Evolutionary conservation across 176 grass and related monocot species (phyloP), one percentile per base, ranked within the genome.

Genomic region (Avena insularis): DNA sequence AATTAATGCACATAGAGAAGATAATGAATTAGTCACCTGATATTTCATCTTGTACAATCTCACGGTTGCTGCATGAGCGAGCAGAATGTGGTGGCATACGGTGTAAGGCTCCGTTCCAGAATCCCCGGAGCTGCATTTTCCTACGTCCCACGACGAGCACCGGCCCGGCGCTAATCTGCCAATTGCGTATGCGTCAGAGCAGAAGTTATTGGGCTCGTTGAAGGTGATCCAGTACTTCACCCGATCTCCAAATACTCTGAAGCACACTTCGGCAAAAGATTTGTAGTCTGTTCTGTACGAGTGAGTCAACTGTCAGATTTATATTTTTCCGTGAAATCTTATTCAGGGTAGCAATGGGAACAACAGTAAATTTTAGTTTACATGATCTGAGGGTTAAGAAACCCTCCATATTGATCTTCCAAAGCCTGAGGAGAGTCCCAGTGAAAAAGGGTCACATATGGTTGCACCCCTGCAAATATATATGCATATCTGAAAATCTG

Each of bases 201-300:
- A 94, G 36, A 86, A 91, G 1, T 9, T 50, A 48, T 15, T 75
- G 2, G 92, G 92, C 15, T 93, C 92, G 4, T 93, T 93, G 71
- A 93, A 79, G 0, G 91, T 93, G 62, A 88, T 93, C 88, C 91
- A 93, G 10, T 93, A 63, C 38, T 93, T 93, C 80, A 93, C 91
- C 12, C 78, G 47, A 5, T 93, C 86, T 0, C 91, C 91, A 15
- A 90, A 93, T 49, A 90, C 88, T 16, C 27, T 83, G 83, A 93
- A 80, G 75, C 85, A 90, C 1, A 93, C 77, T 14, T 91, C 83
- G 9, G 65, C 55, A 19, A 88, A 93, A 0, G 72, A 31, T 25
- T 35, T 78, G 2, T 85, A 90, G 61, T 93, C 92, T 0, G 68
- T 71, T 50, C 86, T 93, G 79, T 71, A 77, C 11, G 0, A 13